Evolutionary conservation across 1,139 yeast genomes (phyloP).

Genomic region (Yamadazyma dendronema): DNA sequence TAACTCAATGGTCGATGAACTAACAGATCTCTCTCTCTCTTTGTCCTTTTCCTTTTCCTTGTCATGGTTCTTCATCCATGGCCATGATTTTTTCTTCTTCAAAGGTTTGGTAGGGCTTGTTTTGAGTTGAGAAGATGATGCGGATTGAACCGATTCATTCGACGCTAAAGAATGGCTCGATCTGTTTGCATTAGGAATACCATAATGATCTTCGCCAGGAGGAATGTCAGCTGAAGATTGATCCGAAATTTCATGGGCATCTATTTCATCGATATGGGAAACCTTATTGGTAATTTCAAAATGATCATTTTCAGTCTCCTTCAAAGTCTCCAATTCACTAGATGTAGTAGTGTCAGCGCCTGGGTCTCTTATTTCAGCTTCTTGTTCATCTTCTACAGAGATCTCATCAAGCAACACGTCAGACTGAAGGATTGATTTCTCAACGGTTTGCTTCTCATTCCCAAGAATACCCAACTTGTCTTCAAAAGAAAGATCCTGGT

Average conservation of each 20-base stretch:
- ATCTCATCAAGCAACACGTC: neutral
- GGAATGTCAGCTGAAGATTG: slow-evolving; percentile 14
- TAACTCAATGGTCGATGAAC: slow-evolving; percentile 16
- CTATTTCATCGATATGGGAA: slow-evolving; percentile 14
- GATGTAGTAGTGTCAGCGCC: neutral
- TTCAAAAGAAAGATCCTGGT: slow-evolving; percentile 42
- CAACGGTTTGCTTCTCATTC: slow-evolving; percentile 1
- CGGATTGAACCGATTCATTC: slow-evolving; percentile 9
- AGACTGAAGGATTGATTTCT: too few relatives aligned
- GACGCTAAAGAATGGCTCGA: slow-evolving; percentile 14
- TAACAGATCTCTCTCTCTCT: slow-evolving; percentile 12
- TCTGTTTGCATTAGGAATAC: slow-evolving; percentile 4
- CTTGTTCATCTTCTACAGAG: neutral
- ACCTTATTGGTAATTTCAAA: slow-evolving; percentile 3
- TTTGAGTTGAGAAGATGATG: slow-evolving; percentile 4
- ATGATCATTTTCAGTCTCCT: slow-evolving; percentile 8
- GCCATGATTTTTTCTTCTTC: slow-evolving; percentile 19
- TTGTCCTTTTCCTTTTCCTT: slow-evolving; percentile 2
- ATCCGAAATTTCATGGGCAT: slow-evolving; percentile 16
- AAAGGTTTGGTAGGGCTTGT: slow-evolving; percentile 12
- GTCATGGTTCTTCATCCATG: slow-evolving; percentile 15
- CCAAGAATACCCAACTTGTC: slow-evolving; percentile 41
- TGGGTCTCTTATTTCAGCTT: slow-evolving; percentile 1
- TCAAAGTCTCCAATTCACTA: slow-evolving; percentile 10
- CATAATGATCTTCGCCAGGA: slow-evolving; percentile 8